Evolutionary conservation across 2,329 filamentous ascomycete species (phyloP).

Genomic region (Penicillium aurantiogriseum): DNA sequence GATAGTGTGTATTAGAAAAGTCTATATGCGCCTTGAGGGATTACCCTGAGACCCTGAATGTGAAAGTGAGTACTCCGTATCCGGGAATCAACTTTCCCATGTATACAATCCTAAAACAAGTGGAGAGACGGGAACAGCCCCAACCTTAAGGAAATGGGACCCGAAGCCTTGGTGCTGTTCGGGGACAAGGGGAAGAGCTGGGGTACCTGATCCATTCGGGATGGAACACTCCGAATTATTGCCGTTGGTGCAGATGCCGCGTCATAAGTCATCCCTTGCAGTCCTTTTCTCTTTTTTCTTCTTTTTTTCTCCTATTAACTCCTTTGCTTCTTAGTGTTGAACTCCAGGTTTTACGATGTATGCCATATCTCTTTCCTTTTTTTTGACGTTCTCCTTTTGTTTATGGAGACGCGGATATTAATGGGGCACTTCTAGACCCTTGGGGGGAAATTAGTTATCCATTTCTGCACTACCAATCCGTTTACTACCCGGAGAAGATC

Average conservation of each 20-base stretch:
- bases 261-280: conserved; percentile 10
- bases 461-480: background rate
- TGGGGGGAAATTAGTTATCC: background rate
- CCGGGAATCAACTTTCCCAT: background rate
- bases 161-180: conserved; percentile 3
- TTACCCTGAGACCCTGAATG: background rate
- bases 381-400: background rate
- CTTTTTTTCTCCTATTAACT: background rate
- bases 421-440: background rate
- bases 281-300: background rate
- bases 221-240: background rate
- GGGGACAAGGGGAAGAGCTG: conserved; percentile 3
- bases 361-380: background rate
- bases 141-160: conserved; percentile 14
- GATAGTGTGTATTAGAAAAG: background rate
- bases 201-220: background rate
- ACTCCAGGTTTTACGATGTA: background rate
- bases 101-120: background rate
- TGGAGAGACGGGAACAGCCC: conserved; percentile 13
- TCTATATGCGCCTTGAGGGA: background rate
- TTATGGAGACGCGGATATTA: conserved; percentile 2
- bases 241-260: background rate
- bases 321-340: background rate
- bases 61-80: background rate
- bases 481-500: background rate